Percentiles rank a stretch among this genome's conserved stretches.
Evolutionary conservation across 139 green algal genomes (phyloP).

Genomic region (Micractinium conductrix): DNA sequence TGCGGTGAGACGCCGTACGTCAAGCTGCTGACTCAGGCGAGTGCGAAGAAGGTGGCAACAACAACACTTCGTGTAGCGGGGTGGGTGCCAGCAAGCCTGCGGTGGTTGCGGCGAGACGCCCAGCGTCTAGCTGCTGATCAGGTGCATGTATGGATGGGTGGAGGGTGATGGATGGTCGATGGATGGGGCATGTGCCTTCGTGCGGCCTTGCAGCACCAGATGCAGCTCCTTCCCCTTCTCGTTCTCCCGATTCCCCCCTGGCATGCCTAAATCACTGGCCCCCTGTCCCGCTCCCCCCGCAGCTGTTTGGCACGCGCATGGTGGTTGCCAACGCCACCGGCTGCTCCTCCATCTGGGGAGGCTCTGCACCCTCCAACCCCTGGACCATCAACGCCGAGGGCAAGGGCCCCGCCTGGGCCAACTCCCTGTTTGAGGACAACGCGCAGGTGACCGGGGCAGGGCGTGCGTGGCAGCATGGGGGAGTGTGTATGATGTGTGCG

Average conservation of each 20-base stretch:
- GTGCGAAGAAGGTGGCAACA: too few species aligned
- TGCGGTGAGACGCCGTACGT: conserved; percentile 60
- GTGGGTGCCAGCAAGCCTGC: too few species aligned
- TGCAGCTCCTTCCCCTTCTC: too few species aligned
- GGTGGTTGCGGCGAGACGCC: too few species aligned
- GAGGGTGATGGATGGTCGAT: neutral
- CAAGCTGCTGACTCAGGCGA: conserved; percentile 55
- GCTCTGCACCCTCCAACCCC: conserved; percentile 61
- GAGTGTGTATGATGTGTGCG: too few species aligned
- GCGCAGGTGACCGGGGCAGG: conserved; percentile 44
- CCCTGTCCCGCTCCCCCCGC: conserved; percentile 27
- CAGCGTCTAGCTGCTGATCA: neutral
- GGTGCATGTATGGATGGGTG: neutral
- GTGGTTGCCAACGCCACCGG: conserved; percentile 70
- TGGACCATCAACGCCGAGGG: conserved; percentile 60
- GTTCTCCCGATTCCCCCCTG: neutral
- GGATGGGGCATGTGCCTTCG: too few species aligned
- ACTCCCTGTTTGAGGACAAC: conserved; percentile 71
- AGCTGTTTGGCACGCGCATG: conserved; percentile 63
- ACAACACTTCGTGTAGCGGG: too few species aligned
- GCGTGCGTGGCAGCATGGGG: too few species aligned
- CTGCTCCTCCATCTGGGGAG: conserved; percentile 68
- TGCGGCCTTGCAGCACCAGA: too few species aligned
- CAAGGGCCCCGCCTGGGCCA: conserved; percentile 66
- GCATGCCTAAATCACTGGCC: neutral